Evolutionary conservation across 1,139 yeast species (phyloP), one percentile per base, ranked within the genome.

Genomic region (Zygoascus meyerae): DNA sequence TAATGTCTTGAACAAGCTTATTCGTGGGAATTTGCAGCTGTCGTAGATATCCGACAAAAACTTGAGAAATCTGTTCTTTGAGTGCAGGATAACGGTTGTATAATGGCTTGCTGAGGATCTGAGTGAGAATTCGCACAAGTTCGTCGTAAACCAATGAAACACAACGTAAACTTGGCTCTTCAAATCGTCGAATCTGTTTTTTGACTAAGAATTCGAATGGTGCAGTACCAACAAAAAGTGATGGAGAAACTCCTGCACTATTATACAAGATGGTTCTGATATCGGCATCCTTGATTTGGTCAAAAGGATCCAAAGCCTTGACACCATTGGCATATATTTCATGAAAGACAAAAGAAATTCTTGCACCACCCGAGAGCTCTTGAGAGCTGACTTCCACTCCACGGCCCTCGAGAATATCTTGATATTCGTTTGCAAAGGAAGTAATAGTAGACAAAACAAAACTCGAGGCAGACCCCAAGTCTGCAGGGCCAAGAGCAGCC

Each of bases 281-380:
- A 65, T 92, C 99, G 31, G 86, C 85, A 65, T 92, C 98, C 70
- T 89, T 90, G 61, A 92, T 90, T 67, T 90, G 95, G 64, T 92
- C 98, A 67, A 86, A 94, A 48, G 99, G 99, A 66, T 94, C 98
- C 51, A 92, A 74, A 0, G 97, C 86, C 63, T 81, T 80, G 51
- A 92, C 79, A 68, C 98, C 98, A 64, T 86, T 89, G 64, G 90
- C 83, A 73, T 82, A 92, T 51, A 92, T 85, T 70, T 92, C 98
- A 65, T 92, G 98, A 74, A 92, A 92, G 28, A 92, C 98, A 74
- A 90, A 94, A 30, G 95, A 83, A 56, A 92, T 86, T 75, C 99
- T 86, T 1, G 99, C 99, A 67, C 98, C 98, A 87, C 65, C 65
- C 80, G 90, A 79, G 58, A 92, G 76, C 65, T 92, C 97, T 59